phyloP scores from a whole-genome alignment of 345 rosid species.

The Rubroshorea leprosula region DNA sequence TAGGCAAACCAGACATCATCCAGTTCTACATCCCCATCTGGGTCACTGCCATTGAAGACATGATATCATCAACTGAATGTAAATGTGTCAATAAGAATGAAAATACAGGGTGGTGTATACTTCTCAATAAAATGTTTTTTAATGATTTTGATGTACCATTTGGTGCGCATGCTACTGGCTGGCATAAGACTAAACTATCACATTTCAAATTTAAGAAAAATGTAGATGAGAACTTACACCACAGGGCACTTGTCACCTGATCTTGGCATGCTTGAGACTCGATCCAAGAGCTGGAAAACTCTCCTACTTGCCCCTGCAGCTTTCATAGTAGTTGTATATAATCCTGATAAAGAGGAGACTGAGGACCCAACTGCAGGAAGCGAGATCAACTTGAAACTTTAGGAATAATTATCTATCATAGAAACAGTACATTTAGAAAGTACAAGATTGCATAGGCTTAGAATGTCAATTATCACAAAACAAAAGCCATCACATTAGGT shows the following conservation, averaged over 20 bases:
- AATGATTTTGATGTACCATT: neutral
- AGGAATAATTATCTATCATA: too few relatives aligned
- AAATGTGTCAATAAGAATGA: neutral
- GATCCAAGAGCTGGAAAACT: slow-evolving; percentile 87
- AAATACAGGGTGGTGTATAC: neutral
- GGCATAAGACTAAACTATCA: neutral
- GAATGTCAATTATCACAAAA: too few relatives aligned
- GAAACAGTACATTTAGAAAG: too few relatives aligned
- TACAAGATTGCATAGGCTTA: too few relatives aligned
- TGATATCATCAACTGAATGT: neutral
- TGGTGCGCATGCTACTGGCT: too few relatives aligned
- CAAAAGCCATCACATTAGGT: too few relatives aligned
- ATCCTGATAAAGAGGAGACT: slow-evolving; percentile 72
- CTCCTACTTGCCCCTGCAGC: slow-evolving; percentile 97
- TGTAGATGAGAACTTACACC: slow-evolving; percentile 45
- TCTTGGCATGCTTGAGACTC: slow-evolving; percentile 69
- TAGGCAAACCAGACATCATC: slow-evolving; percentile 94
- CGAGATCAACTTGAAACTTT: too few relatives aligned
- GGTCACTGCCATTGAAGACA: slow-evolving; percentile 44
- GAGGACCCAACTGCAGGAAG: slow-evolving; percentile 76
- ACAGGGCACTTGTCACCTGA: slow-evolving; percentile 74
- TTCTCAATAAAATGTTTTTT: neutral
- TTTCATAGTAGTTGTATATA: slow-evolving; percentile 89
- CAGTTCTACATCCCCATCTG: slow-evolving; percentile 82
- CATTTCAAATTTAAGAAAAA: neutral